Base-by-base conservation (phyloP, 148 eudicot genomes). In the Silene uniflora region DNA sequence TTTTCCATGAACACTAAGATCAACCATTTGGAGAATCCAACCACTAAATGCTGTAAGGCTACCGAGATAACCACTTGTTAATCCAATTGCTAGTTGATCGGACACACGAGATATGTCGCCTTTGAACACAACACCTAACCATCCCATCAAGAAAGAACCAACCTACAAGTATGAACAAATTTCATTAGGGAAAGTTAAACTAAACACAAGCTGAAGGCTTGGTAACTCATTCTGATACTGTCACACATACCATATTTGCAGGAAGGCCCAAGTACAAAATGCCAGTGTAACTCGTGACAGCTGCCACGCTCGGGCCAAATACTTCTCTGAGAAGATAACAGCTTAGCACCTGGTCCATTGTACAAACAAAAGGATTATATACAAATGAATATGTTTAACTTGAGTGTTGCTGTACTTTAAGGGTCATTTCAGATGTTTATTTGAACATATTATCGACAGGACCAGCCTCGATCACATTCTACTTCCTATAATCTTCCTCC, bases 71-170 rank as follows among this genome's bases (percentile, higher is more conserved):
- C 98, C 98, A 68, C 93, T 91, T 42, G 97, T 65, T 18, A 94
- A 49, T 21, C 98, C 97, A 73, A 94, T 81, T 32, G 87, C 93
- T 59, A 94, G 84, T 54, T 89, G 82, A 44, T 89, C 87, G 2
- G 93, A 89, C 25, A 86, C 16, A 56, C 77, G 77, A 76, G 88
- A 44, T 68, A 94, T 86, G 73, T 90, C 85, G 74, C 80, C 84
- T 83, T 94, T 94, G 74, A 91, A 94, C 56, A 91, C 96, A 64
- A 90, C 81, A 17, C 98, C 98, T 29, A 85, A 85, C 98, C 98
- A 94, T 46, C 98, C 98, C 98, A 94, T 94, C 71, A 94, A 88
- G 87, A 91, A 94, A 10, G 97, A 94, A 71, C 97, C 98, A 67
- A 93, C 88, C 97, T 93, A 56, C 23, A 70, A 62, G 54, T 32